Conservation (phyloP, 2,329 filamentous ascomycete species). For the Talaromyces sp. region DNA sequence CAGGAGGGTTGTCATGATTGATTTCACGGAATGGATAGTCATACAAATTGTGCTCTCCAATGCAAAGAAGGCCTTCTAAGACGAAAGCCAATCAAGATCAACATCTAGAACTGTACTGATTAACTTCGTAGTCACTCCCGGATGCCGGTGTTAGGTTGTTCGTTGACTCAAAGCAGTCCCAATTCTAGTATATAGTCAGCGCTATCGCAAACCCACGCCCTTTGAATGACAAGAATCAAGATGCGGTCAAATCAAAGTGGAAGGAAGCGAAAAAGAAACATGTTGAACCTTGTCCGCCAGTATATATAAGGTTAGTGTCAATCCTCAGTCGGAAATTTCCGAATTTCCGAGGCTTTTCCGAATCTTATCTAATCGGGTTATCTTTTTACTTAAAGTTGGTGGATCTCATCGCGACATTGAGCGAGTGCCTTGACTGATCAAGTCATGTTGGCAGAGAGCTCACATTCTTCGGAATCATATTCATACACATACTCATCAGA, state of each 20-base stretch:
- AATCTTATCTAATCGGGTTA: background rate
- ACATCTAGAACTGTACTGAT: background rate
- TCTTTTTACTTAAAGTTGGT: background rate
- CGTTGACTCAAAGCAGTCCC: background rate
- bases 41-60: background rate
- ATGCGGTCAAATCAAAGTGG: background rate
- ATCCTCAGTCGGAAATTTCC: background rate
- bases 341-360: background rate
- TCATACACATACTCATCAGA: background rate
- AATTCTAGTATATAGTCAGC: too few relatives aligned
- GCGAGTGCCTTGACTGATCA: background rate
- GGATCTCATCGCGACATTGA: background rate
- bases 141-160: background rate
- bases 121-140: background rate
- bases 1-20: conserved; percentile 15
- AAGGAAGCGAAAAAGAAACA: background rate
- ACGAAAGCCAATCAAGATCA: background rate
- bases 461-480: too few relatives aligned
- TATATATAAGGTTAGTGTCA: background rate
- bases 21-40: too few relatives aligned
- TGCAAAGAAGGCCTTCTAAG: background rate
- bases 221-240: background rate
- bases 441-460: background rate
- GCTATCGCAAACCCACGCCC: background rate
- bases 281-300: background rate